Conservation (phyloP, 192 early-diverging fungal species). For the Haplosporangium gracile region DNA sequence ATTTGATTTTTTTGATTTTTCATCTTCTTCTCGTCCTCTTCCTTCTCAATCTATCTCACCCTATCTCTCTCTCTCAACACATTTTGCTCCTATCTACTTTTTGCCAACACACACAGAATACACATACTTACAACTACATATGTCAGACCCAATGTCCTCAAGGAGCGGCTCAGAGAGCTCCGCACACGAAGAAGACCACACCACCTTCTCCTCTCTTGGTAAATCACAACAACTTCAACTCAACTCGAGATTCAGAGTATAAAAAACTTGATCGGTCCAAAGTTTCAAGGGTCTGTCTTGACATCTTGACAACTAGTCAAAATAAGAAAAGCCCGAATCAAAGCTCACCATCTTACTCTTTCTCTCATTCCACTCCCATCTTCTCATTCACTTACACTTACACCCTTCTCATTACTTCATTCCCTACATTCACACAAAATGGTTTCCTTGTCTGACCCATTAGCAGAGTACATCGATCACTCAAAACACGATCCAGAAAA, state of each 20-base stretch:
- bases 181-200: constrained; percentile 40
- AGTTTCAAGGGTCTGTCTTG: background rate
- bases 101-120: background rate
- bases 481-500: constrained; percentile 67
- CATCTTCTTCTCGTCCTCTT: background rate
- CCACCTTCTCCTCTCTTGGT: constrained; percentile 43
- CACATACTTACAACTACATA: background rate
- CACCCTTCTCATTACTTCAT: background rate
- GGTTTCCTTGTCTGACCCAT: background rate
- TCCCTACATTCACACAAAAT: background rate
- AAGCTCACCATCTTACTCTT: background rate
- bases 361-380: background rate
- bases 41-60: background rate
- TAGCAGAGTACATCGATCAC: constrained; percentile 65
- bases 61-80: background rate
- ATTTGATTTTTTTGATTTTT: constrained; percentile 3
- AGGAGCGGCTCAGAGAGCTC: constrained; percentile 43
- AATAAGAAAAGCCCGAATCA: background rate
- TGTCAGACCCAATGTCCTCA: constrained; percentile 42
- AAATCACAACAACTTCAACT: background rate
- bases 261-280: background rate
- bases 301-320: background rate
- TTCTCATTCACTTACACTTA: background rate
- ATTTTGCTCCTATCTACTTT: background rate
- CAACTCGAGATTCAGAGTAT: background rate